Evolutionary conservation across 1,139 yeast genomes (phyloP).

Genomic region (Lodderomyces beijingensis): DNA sequence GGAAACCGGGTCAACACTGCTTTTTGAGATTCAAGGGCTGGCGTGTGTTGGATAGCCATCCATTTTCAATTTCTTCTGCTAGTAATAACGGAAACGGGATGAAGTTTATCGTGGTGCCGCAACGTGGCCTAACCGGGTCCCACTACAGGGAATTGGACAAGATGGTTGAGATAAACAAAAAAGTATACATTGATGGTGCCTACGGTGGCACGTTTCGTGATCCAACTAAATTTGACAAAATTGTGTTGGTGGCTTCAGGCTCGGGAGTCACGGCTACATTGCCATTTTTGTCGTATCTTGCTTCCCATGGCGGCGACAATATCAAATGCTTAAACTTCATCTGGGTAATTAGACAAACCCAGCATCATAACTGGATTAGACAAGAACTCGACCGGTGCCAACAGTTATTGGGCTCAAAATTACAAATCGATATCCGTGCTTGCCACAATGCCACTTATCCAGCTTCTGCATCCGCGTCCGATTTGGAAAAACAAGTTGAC

Average conservation of each 20-base stretch:
- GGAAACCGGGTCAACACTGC: slow-evolving; percentile 64
- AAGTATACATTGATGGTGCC: slow-evolving; percentile 56
- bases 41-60: slow-evolving; percentile 53
- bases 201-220: slow-evolving; percentile 59
- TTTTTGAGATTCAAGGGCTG: slow-evolving; percentile 47
- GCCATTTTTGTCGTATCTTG: slow-evolving; percentile 36
- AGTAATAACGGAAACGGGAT: slow-evolving; percentile 19
- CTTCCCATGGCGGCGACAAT: slow-evolving; percentile 12
- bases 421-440: slow-evolving; percentile 28
- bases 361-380: slow-evolving; percentile 43
- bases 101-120: slow-evolving; percentile 48
- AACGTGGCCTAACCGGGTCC: slow-evolving; percentile 45
- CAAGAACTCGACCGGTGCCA: slow-evolving; percentile 34
- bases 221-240: slow-evolving; percentile 44
- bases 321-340: slow-evolving; percentile 33
- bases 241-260: slow-evolving; percentile 44
- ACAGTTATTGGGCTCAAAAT: slow-evolving; percentile 19
- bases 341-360: slow-evolving; percentile 43
- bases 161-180: slow-evolving; percentile 19
- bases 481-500: slow-evolving; percentile 6
- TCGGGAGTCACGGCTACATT: slow-evolving; percentile 55
- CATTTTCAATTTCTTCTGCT: slow-evolving; percentile 51
- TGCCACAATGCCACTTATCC: slow-evolving; percentile 4
- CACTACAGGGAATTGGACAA: slow-evolving; percentile 27
- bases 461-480: slow-evolving; percentile 3